A percentile compares a stretch with the other conserved stretches of the same genome.
Conservation (phyloP, 2,329 filamentous ascomycete species). For the Fusarium keratoplasticum region DNA sequence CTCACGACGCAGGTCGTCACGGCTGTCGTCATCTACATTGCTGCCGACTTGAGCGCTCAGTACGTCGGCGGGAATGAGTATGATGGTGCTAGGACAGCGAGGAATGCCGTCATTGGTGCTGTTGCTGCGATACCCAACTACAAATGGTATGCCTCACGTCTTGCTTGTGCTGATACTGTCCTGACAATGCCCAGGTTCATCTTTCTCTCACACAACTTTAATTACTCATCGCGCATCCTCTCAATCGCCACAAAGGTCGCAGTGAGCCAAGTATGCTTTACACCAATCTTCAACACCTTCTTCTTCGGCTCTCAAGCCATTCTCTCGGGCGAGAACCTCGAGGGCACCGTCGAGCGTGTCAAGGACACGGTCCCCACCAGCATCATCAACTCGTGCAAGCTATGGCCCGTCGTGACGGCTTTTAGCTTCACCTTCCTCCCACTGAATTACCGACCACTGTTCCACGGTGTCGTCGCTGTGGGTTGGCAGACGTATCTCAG, state of each 20-base stretch:
- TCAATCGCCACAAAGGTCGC: conserved; percentile 81
- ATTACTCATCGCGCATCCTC: conserved; percentile 78
- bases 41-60: conserved; percentile 83
- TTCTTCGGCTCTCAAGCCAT: conserved; percentile 86
- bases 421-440: conserved; percentile 88
- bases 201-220: conserved; percentile 84
- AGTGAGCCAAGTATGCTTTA: conserved; percentile 84
- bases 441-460: conserved; percentile 82
- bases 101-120: conserved; percentile 80
- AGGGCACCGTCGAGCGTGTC: conserved; percentile 77
- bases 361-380: conserved; percentile 80
- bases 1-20: conserved; percentile 83
- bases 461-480: conserved; percentile 82
- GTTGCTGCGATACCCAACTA: conserved; percentile 82
- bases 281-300: conserved; percentile 84
- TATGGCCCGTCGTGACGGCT: conserved; percentile 90
- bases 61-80: conserved; percentile 72
- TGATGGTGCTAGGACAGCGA: conserved; percentile 74
- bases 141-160: conserved; percentile 71
- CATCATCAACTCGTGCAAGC: conserved; percentile 82
- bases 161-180: fast-evolving
- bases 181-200: conserved; percentile 70
- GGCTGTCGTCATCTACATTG: conserved; percentile 81
- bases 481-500: conserved; percentile 94
- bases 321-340: conserved; percentile 73